Percentiles rank a stretch among this genome's conserved stretches.
Evolutionary conservation across 257 asterid genomes (phyloP).

Genomic region (Solanum tacnaense): DNA sequence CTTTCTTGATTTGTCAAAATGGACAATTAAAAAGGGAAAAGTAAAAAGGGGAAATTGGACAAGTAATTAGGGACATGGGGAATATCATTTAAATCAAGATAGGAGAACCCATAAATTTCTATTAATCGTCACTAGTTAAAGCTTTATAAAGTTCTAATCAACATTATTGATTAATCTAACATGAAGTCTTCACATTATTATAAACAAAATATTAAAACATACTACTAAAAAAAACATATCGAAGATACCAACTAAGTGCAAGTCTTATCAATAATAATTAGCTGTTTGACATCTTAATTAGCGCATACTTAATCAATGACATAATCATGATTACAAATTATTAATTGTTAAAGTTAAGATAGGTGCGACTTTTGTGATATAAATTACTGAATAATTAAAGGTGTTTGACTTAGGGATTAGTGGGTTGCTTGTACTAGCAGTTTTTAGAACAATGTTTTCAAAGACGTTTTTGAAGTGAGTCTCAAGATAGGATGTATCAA

Average conservation of each 20-base stretch:
- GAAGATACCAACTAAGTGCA: not conserved
- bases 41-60: too few relatives aligned
- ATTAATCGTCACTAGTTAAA: not conserved
- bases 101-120: not conserved
- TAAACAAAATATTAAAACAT: not conserved
- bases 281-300: not conserved
- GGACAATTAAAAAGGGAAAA: too few relatives aligned
- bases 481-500: not conserved
- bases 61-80: too few relatives aligned
- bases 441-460: too few relatives aligned
- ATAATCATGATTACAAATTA: not conserved
- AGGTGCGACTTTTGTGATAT: not conserved
- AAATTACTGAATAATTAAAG: not conserved
- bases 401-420: not conserved
- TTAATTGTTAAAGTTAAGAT: not conserved
- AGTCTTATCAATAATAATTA: not conserved
- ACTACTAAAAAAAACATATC: not conserved
- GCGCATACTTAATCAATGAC: not conserved
- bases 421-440: not conserved
- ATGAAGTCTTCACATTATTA: not conserved
- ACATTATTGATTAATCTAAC: not conserved
- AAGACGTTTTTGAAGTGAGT: not conserved
- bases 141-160: not conserved
- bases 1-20: too few relatives aligned
- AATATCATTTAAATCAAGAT: not conserved